These are phyloP conservation scores for Lenwebbia sp. DNA, from an alignment of 345 rosid species.

Conservation along the genomic window DNA sequence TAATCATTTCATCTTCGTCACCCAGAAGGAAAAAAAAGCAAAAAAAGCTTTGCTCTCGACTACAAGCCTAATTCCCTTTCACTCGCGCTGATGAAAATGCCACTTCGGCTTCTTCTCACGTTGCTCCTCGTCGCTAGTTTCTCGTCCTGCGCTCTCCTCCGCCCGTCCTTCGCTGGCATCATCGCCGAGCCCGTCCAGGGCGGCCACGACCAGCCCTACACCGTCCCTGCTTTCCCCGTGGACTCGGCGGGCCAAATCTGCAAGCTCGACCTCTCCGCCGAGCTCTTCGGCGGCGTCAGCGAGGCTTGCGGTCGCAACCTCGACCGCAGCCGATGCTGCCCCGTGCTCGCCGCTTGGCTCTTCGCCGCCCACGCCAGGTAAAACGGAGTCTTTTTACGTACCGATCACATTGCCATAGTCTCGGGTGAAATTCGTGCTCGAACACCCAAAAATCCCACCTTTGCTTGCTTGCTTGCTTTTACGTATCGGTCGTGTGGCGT, in stretches of 20 bases:
- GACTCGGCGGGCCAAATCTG: slow-evolving; percentile 64
- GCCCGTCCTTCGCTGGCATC: slow-evolving; percentile 24
- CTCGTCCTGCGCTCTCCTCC: not conserved
- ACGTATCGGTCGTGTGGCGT: not conserved
- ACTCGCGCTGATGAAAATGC: not conserved
- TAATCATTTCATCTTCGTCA: not conserved
- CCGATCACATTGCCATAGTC: not conserved
- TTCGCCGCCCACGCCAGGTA: slow-evolving; percentile 87
- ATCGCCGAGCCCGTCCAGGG: slow-evolving; percentile 49
- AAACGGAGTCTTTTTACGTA: not conserved
- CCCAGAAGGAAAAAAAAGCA: not conserved
- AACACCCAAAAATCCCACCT: not conserved
- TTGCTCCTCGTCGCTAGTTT: not conserved
- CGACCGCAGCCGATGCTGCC: slow-evolving; percentile 96
- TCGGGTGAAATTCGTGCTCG: not conserved
- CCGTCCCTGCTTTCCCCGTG: slow-evolving; percentile 84
- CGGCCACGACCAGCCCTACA: slow-evolving; percentile 32
- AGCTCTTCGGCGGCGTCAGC: slow-evolving; percentile 93
- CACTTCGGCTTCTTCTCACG: not conserved
- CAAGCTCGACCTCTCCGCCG: slow-evolving; percentile 87
- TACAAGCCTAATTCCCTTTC: not conserved
- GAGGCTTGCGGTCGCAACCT: slow-evolving; percentile 81
- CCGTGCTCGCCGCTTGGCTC: slow-evolving; percentile 95
- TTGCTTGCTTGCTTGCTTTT: not conserved
- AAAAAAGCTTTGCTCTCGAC: not conserved